Evolutionary conservation across 2,329 filamentous ascomycete species (phyloP).

Genomic region (Bretziella fagacearum): DNA sequence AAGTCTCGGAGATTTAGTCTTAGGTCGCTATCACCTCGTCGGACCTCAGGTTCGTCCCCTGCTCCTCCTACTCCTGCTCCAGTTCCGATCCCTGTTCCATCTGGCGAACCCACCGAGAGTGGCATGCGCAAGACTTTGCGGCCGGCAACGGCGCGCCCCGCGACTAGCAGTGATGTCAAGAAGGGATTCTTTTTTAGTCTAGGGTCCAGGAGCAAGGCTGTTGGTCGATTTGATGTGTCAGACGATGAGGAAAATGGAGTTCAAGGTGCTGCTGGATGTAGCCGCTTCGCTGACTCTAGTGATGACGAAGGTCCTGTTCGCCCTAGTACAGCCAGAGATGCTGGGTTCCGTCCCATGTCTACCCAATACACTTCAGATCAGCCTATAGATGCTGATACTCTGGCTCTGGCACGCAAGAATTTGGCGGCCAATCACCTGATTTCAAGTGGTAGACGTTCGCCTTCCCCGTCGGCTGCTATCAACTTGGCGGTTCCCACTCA

Average conservation of each 20-base stretch:
- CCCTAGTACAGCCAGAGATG: neutral
- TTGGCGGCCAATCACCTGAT: constrained; percentile 2
- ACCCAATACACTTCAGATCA: constrained; percentile 1
- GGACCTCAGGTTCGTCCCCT: constrained; percentile 31
- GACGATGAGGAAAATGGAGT: no score
- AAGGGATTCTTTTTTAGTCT: constrained; percentile 27
- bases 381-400: neutral
- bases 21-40: constrained; percentile 47
- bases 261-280: no score
- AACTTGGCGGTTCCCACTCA: constrained; percentile 22
- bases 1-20: constrained; percentile 48
- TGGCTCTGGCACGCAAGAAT: constrained; percentile 4
- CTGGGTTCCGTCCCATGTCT: neutral
- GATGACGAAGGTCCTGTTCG: constrained; percentile 30
- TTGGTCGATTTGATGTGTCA: constrained; percentile 51
- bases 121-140: constrained; percentile 29
- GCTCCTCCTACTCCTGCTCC: constrained; percentile 24
- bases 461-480: constrained; percentile 9
- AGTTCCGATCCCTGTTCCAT: constrained; percentile 18
- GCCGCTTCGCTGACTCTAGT: constrained; percentile 49
- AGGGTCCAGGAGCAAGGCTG: neutral
- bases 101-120: constrained; percentile 23
- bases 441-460: neutral
- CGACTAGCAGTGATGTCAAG: constrained; percentile 21
- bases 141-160: constrained; percentile 17